Evolutionary conservation across 257 asterid genomes (phyloP).

Genomic region (Lavandula angustifolia): DNA sequence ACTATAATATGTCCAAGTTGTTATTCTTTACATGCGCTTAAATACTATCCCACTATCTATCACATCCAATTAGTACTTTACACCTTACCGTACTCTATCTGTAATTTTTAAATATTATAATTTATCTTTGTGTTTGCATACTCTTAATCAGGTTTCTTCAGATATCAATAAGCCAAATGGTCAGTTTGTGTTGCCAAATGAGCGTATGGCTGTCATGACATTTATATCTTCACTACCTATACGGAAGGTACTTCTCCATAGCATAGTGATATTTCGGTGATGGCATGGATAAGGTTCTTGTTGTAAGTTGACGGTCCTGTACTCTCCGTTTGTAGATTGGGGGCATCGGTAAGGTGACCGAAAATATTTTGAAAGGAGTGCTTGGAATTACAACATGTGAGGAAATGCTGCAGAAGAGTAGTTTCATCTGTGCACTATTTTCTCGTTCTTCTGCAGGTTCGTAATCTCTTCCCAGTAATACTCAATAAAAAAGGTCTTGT

Average conservation of each 20-base stretch:
- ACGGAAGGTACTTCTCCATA: constrained; percentile 66
- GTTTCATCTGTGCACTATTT: constrained; percentile 75
- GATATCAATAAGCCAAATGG: constrained; percentile 98
- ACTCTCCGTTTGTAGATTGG: constrained; percentile 63
- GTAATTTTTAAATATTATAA: background rate
- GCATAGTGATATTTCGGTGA: constrained; percentile 21
- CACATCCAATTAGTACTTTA: background rate
- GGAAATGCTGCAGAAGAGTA: constrained; percentile 79
- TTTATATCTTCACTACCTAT: constrained; percentile 92
- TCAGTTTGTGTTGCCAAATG: constrained; percentile 83
- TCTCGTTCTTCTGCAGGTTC: constrained; percentile 90
- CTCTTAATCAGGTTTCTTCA: constrained; percentile 73
- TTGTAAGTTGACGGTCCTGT: constrained; percentile 17
- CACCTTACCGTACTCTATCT: constrained; percentile 7
- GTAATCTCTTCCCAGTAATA: constrained; percentile 25
- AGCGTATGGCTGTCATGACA: constrained; percentile 74
- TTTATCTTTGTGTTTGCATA: constrained; percentile 12
- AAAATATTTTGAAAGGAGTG: constrained; percentile 71
- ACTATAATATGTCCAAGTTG: background rate
- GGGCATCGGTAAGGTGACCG: constrained; percentile 97
- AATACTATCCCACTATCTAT: constrained; percentile 6
- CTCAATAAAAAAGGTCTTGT: constrained; percentile 1
- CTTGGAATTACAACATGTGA: constrained; percentile 80
- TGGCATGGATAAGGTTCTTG: constrained; percentile 8
- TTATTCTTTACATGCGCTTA: constrained; percentile 5